A percentile compares a stretch with the other conserved stretches of the same genome.
Evolutionary conservation across 192 early-diverging fungal species (phyloP).

Genomic region (Coemansia sp.): DNA sequence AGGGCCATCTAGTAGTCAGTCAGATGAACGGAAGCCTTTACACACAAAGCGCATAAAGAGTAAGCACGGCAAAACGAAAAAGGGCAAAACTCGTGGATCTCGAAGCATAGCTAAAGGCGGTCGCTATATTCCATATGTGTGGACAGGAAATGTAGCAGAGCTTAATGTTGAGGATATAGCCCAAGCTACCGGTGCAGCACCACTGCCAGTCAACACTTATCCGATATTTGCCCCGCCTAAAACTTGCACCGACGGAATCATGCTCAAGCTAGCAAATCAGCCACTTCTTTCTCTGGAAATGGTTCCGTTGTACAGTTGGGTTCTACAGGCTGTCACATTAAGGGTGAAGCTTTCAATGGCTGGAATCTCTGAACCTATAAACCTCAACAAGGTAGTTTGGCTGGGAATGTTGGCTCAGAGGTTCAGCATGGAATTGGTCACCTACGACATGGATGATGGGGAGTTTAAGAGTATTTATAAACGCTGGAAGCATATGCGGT

Average conservation of each 20-base stretch:
- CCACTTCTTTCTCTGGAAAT: constrained; percentile 17
- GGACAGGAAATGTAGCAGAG: constrained; percentile 12
- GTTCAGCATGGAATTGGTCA: neutral
- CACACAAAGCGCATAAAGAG: neutral
- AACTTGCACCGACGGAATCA: neutral
- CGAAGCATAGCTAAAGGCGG: neutral
- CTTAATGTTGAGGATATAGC: constrained; percentile 4
- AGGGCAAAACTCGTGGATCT: too few relatives aligned
- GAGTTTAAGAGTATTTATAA: constrained; percentile 2
- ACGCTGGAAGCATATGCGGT: neutral
- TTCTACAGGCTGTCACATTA: neutral
- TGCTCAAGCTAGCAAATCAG: constrained; percentile 4
- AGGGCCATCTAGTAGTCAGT: neutral
- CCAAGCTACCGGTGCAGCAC: neutral
- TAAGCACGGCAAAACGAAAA: neutral
- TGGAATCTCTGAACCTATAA: neutral
- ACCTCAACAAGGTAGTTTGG: neutral
- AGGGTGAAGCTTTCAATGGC: neutral
- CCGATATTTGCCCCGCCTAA: neutral
- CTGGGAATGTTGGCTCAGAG: neutral
- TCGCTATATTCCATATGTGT: constrained; percentile 26
- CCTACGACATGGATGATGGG: neutral
- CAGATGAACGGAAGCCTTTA: neutral
- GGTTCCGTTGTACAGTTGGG: constrained; percentile 1
- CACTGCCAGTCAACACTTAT: neutral